Conservation (phyloP, 768 basidiomycete genomes). For the Boletus speciosus region DNA sequence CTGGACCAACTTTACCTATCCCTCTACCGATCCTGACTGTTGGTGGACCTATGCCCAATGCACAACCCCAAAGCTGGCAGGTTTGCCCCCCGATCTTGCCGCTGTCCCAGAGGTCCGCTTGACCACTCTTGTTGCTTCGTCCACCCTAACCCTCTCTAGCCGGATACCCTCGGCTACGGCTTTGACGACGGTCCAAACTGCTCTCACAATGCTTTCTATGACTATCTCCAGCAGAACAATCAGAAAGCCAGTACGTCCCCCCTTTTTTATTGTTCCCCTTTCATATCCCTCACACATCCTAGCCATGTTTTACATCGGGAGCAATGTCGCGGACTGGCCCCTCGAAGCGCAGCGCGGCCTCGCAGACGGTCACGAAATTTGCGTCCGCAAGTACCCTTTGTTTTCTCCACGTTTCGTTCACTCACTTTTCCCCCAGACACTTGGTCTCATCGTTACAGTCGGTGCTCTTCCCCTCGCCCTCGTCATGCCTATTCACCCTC, state of each 20-base stretch:
- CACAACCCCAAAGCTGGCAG: slow-evolving; percentile 42
- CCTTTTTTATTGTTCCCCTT: neutral
- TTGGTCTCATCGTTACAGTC: slow-evolving; percentile 45
- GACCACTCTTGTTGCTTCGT: too few species aligned
- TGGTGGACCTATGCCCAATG: slow-evolving; percentile 43
- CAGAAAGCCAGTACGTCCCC: slow-evolving; percentile 49
- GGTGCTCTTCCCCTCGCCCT: slow-evolving; percentile 5
- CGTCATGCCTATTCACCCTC: neutral
- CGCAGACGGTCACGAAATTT: slow-evolving; percentile 58
- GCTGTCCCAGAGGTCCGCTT: slow-evolving; percentile 46
- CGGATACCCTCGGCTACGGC: slow-evolving; percentile 53
- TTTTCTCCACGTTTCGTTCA: neutral
- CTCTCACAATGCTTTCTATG: slow-evolving; percentile 60
- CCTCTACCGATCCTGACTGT: slow-evolving; percentile 46
- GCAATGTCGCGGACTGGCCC: slow-evolving; percentile 55
- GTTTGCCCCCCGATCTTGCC: slow-evolving; percentile 43
- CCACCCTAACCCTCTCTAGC: slow-evolving; percentile 24
- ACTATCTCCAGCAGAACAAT: slow-evolving; percentile 47
- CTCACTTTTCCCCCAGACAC: slow-evolving; percentile 21
- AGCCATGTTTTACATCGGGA: slow-evolving; percentile 65
- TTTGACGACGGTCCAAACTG: slow-evolving; percentile 69
- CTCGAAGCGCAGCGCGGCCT: slow-evolving; percentile 52
- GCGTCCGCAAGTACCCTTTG: slow-evolving; percentile 47
- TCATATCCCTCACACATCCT: neutral
- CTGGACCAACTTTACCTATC: slow-evolving; percentile 35